Percentiles rank a stretch among this genome's conserved stretches.
Evolutionary conservation across 208 protist species (phyloP).

Genomic region (Leishmania tarentolae): DNA sequence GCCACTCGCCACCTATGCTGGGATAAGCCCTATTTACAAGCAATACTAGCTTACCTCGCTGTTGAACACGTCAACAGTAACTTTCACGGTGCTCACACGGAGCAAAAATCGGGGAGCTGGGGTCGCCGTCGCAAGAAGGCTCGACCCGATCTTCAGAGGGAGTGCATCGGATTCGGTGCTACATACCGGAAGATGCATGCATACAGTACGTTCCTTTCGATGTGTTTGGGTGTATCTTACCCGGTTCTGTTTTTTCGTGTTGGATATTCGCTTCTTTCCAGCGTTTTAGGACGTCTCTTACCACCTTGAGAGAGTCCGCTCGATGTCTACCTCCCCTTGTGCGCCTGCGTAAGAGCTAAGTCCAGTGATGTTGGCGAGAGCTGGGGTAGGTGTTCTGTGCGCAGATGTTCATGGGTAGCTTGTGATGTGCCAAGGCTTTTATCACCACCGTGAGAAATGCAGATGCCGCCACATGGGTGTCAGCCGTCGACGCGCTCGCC

Average conservation of each 20-base stretch:
- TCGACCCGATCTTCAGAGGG: not conserved
- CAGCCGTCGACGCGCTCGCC: not conserved
- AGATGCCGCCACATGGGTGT: not conserved
- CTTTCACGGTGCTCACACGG: not conserved
- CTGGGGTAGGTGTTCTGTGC: no score
- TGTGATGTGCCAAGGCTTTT: not conserved
- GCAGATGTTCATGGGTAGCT: not conserved
- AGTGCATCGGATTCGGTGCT: not conserved
- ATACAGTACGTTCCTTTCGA: not conserved
- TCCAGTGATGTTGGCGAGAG: not conserved
- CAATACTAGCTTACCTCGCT: slow-evolving; percentile 35
- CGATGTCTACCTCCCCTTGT: not conserved
- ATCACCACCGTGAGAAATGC: not conserved
- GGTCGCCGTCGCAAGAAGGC: not conserved
- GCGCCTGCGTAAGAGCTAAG: not conserved
- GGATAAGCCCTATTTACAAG: slow-evolving; percentile 44
- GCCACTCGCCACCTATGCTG: slow-evolving; percentile 15
- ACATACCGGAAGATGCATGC: not conserved
- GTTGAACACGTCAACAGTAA: not conserved
- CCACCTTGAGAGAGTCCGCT: not conserved
- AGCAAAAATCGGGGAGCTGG: not conserved
- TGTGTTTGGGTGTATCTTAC: not conserved
- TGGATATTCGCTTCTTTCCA: not conserved
- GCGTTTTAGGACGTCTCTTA: slow-evolving; percentile 1
- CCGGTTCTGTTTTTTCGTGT: not conserved